Conservation (phyloP, 1,139 yeast genomes). For the Candida pseudocylindracea region DNA sequence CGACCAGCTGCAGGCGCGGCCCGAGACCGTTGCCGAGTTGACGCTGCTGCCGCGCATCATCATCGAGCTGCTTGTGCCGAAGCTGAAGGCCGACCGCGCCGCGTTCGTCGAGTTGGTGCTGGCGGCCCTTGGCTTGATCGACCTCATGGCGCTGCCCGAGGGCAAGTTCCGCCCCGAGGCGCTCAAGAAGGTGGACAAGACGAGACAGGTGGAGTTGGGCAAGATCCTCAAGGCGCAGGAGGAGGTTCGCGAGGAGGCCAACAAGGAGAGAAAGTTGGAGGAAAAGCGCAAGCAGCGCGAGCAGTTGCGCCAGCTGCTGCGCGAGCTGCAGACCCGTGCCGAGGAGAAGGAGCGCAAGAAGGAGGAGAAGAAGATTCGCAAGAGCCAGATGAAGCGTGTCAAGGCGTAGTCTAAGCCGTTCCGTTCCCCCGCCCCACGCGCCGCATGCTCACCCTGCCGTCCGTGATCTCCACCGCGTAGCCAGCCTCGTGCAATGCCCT, state of each 20-base stretch:
- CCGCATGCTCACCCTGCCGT: slow-evolving; percentile 12
- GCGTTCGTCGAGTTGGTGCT: slow-evolving; percentile 24
- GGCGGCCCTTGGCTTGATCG: slow-evolving; percentile 31
- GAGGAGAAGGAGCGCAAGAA: slow-evolving; percentile 57
- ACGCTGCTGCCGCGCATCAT: slow-evolving; percentile 32
- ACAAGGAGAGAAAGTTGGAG: slow-evolving; percentile 5
- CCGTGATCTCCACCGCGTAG: slow-evolving; percentile 13
- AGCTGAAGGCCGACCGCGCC: slow-evolving; percentile 19
- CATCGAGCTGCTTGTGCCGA: slow-evolving; percentile 25
- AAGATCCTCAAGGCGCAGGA: slow-evolving; percentile 40
- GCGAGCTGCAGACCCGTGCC: slow-evolving; percentile 17
- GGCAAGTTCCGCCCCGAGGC: slow-evolving; percentile 41
- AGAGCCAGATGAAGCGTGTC: slow-evolving; percentile 1
- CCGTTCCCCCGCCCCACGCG: neutral
- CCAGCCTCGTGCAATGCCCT: slow-evolving; percentile 16
- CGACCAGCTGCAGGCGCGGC: slow-evolving; percentile 57
- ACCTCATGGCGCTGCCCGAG: slow-evolving; percentile 22
- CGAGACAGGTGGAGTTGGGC: slow-evolving; percentile 47
- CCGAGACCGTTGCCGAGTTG: slow-evolving; percentile 27
- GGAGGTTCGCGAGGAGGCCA: slow-evolving; percentile 42
- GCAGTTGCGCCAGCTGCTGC: slow-evolving; percentile 18
- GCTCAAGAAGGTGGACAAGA: slow-evolving; percentile 46
- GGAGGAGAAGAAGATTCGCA: slow-evolving; percentile 1
- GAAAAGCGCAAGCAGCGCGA: slow-evolving; percentile 39
- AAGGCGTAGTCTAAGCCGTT: neutral